A percentile compares a stretch with the other conserved stretches of the same genome.
phyloP scores from a whole-genome alignment of 208 protist genomes.

The Acanthamoeba rhysodes region DNA sequence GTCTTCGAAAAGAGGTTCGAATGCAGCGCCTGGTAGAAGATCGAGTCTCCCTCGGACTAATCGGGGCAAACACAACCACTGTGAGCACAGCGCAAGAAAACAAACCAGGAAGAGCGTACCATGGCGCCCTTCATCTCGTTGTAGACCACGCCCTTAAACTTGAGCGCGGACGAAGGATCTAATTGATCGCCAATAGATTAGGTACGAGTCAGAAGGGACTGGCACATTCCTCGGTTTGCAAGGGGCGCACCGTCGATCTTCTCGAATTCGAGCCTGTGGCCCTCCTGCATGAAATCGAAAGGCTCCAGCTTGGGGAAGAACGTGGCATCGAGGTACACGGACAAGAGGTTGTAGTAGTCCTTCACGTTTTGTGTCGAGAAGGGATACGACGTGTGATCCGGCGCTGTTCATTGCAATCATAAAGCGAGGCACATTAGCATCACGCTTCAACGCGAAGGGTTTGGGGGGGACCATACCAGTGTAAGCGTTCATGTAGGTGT shows the following conservation, averaged over 20 bases:
- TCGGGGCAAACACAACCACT: not conserved
- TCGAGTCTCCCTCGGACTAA: conserved; percentile 73
- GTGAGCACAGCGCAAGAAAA: not conserved
- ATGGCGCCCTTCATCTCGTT: conserved; percentile 90
- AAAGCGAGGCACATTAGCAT: no score
- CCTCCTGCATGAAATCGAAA: conserved; percentile 86
- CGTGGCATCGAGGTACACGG: conserved; percentile 85
- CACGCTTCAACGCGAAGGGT: no score
- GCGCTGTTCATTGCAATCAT: conserved; percentile 29
- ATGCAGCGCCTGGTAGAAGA: conserved; percentile 78
- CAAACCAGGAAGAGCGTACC: conserved; percentile 19
- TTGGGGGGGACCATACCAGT: conserved; percentile 50
- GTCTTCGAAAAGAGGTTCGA: conserved; percentile 81
- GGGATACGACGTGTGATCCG: conserved; percentile 87
- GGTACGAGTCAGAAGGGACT: not conserved
- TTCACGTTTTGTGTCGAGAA: conserved; percentile 86
- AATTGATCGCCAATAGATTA: not conserved
- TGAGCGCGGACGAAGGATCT: conserved; percentile 59
- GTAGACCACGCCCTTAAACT: conserved; percentile 88
- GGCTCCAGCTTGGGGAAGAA: conserved; percentile 83
- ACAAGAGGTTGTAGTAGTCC: conserved; percentile 87
- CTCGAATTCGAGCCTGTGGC: conserved; percentile 87
- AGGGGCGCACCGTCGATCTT: not conserved
- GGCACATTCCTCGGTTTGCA: not conserved
- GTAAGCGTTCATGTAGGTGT: conserved; percentile 89